phyloP scores from a whole-genome alignment of 257 asterid genomes.

The Fraxinus excelsior region DNA sequence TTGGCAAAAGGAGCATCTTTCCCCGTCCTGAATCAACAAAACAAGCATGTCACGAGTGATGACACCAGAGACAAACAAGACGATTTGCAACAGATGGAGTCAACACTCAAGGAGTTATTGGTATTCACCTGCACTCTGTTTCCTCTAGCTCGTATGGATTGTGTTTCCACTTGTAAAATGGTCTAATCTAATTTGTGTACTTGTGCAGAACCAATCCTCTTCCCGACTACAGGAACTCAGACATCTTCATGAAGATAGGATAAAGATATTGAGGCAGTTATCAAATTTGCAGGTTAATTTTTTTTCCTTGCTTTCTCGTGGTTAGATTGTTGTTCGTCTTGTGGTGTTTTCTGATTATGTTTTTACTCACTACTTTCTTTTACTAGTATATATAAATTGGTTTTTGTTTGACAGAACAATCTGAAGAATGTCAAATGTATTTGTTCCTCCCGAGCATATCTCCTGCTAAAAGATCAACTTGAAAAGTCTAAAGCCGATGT shows the following conservation, averaged over 20 bases:
- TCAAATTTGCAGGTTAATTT: constrained; percentile 73
- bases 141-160: constrained; percentile 23
- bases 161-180: constrained; percentile 8
- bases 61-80: constrained; percentile 65
- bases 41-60: constrained; percentile 51
- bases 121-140: constrained; percentile 42
- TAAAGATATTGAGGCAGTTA: constrained; percentile 64
- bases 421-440: constrained; percentile 68
- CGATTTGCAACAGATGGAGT: constrained; percentile 83
- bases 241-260: constrained; percentile 80
- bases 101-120: constrained; percentile 70
- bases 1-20: constrained; percentile 54
- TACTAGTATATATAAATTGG: constrained; percentile 26
- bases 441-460: constrained; percentile 75
- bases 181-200: constrained; percentile 20
- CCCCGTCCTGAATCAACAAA: constrained; percentile 57
- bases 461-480: constrained; percentile 73
- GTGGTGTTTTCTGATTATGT: constrained; percentile 19
- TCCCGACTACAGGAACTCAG: constrained; percentile 70
- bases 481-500: constrained; percentile 72
- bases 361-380: constrained; percentile 24
- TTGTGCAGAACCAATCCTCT: constrained; percentile 65
- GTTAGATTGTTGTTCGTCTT: constrained; percentile 7
- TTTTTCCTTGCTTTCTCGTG: constrained; percentile 17
- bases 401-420: constrained; percentile 61